A percentile compares a stretch with the other conserved stretches of the same genome.
Conservation (phyloP, 2,329 filamentous ascomycete species). For the Colletotrichum eleusines region DNA sequence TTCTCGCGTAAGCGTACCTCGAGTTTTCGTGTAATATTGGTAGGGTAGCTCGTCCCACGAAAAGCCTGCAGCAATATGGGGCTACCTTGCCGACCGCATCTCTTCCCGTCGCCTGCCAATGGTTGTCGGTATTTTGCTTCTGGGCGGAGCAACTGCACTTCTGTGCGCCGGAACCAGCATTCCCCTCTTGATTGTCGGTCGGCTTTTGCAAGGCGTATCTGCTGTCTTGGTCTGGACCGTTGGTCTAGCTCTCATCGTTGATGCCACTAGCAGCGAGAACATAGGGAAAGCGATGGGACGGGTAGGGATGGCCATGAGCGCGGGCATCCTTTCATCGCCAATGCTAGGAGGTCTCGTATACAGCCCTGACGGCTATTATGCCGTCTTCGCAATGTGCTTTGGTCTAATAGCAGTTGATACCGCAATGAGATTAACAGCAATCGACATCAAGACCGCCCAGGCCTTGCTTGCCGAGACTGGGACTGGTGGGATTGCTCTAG, state of each 20-base stretch:
- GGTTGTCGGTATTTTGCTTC: constrained; percentile 49
- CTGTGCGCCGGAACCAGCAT: constrained; percentile 50
- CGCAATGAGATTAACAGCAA: constrained; percentile 48
- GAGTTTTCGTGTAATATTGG: neutral
- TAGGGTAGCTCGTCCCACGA: neutral
- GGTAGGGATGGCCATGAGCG: constrained; percentile 52
- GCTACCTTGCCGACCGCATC: constrained; percentile 52
- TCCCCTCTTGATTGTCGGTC: constrained; percentile 49
- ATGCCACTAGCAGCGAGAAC: constrained; percentile 49
- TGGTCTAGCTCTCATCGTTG: constrained; percentile 52
- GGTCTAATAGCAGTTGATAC: constrained; percentile 51
- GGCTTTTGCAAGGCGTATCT: constrained; percentile 51
- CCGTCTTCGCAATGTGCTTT: constrained; percentile 49
- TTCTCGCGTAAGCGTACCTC: neutral
- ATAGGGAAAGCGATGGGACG: constrained; percentile 46
- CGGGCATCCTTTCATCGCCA: constrained; percentile 50
- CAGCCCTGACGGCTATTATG: constrained; percentile 49
- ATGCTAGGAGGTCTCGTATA: constrained; percentile 52
- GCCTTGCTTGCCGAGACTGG: neutral
- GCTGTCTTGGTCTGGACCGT: constrained; percentile 53
- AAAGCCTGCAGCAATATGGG: constrained; percentile 49
- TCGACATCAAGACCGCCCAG: constrained; percentile 43
- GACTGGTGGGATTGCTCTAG: neutral
- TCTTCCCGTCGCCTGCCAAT: constrained; percentile 50
- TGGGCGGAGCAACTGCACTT: constrained; percentile 49